These are phyloP conservation scores for Silene noctiflora DNA, from an alignment of 179 eudicot genomes.

Conservation along the genomic window DNA sequence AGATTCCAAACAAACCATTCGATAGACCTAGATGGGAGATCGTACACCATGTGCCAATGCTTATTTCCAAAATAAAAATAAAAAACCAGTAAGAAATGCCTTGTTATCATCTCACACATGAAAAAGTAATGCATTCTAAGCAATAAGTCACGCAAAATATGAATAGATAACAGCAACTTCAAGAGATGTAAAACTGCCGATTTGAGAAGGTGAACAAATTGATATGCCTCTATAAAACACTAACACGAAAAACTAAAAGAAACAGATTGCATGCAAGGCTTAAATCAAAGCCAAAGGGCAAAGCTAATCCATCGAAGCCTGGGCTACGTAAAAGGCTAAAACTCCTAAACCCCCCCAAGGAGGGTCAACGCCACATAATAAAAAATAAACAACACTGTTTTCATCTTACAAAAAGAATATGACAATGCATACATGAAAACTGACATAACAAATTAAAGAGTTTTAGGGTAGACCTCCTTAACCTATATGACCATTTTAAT, in stretches of 20 bases:
- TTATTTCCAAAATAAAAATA: background rate
- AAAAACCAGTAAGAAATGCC: background rate
- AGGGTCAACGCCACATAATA: background rate
- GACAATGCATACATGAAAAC: too few species aligned
- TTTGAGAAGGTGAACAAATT: background rate
- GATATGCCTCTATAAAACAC: background rate
- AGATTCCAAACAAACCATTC: background rate
- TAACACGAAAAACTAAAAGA: background rate
- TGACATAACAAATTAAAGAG: too few species aligned
- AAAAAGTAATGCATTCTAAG: background rate
- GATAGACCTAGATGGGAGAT: background rate
- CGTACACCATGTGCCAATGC: background rate
- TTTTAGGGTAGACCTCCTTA: too few species aligned
- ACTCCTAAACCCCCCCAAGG: too few species aligned
- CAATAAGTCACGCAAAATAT: background rate
- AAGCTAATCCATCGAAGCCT: background rate
- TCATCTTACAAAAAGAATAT: background rate
- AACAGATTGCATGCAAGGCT: background rate
- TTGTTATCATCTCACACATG: background rate
- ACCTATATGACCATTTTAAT: too few species aligned
- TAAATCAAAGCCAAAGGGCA: background rate
- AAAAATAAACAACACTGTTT: background rate
- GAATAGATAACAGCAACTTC: background rate
- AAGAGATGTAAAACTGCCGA: background rate
- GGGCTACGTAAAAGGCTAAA: too few species aligned